Conservation (phyloP, 257 asterid genomes). For the Solanum appendiculatum region DNA sequence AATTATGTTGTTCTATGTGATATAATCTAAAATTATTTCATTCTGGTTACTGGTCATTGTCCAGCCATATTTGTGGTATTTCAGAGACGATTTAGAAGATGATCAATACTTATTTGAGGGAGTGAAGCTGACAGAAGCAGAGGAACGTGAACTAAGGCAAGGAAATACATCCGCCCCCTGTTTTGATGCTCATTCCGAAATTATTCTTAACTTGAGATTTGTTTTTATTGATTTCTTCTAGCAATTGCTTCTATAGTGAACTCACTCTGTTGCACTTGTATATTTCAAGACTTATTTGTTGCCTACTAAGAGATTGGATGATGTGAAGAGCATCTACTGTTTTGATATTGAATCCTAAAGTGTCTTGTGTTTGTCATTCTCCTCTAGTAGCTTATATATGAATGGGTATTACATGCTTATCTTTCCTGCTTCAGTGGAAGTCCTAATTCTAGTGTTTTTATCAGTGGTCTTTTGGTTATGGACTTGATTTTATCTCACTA, state of each 20-base stretch:
- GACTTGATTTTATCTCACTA: neutral
- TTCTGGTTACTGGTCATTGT: neutral
- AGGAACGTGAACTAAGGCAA: constrained; percentile 57
- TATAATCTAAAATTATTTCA: neutral
- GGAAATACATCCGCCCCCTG: neutral
- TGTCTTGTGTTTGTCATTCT: neutral
- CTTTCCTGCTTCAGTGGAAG: neutral
- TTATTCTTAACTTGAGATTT: neutral
- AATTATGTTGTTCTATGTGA: neutral
- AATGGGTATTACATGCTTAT: neutral
- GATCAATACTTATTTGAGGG: constrained; percentile 75
- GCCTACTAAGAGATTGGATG: neutral
- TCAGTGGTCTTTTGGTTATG: neutral
- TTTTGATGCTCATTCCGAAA: neutral
- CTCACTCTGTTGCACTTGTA: neutral
- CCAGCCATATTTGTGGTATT: constrained; percentile 6
- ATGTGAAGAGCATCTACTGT: neutral
- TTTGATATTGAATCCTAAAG: neutral
- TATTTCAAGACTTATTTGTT: neutral
- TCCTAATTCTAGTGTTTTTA: neutral
- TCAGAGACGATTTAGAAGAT: constrained; percentile 81
- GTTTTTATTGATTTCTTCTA: neutral
- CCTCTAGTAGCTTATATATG: neutral
- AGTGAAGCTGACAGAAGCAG: constrained; percentile 64
- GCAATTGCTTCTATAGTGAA: neutral